Percentiles rank a stretch among this genome's conserved stretches.
Conservation (phyloP, 2,329 filamentous ascomycete species). For the Sodiomyces alkalinus region DNA sequence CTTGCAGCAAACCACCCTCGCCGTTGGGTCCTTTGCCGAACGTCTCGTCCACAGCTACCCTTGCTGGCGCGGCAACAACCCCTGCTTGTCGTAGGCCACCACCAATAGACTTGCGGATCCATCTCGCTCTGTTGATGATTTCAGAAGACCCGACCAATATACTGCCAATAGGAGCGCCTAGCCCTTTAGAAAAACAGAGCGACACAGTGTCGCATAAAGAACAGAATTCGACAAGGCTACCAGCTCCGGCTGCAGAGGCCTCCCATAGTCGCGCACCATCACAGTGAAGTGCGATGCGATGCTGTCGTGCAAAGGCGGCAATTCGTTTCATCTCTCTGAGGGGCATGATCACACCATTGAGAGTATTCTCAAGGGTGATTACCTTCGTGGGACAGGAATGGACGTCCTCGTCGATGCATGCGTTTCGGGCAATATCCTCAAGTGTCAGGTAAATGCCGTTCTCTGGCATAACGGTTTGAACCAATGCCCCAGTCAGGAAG, state of each 20-base stretch:
- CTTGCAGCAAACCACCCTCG: slow-evolving; percentile 39
- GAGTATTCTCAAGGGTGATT: slow-evolving; percentile 75
- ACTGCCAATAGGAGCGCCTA: slow-evolving; percentile 68
- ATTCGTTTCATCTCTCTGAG: slow-evolving; percentile 57
- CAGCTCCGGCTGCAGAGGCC: slow-evolving; percentile 56
- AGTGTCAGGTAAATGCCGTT: slow-evolving; percentile 64
- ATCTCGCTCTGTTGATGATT: slow-evolving; percentile 22
- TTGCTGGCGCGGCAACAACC: slow-evolving; percentile 54
- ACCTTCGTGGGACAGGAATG: slow-evolving; percentile 69
- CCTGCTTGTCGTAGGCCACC: slow-evolving; percentile 62
- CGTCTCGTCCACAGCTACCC: slow-evolving; percentile 44
- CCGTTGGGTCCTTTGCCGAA: slow-evolving; percentile 22
- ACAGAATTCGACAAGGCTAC: slow-evolving; percentile 50
- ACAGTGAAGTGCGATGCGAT: slow-evolving; percentile 56
- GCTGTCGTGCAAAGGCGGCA: slow-evolving; percentile 47
- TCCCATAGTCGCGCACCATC: slow-evolving; percentile 77
- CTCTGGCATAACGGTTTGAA: slow-evolving; percentile 48
- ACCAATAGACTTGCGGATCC: slow-evolving; percentile 54
- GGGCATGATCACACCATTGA: slow-evolving; percentile 66
- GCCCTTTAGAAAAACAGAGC: slow-evolving; percentile 68
- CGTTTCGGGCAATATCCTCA: slow-evolving; percentile 56
- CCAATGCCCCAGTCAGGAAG: slow-evolving; percentile 53
- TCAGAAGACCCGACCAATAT: slow-evolving; percentile 43
- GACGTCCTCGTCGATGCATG: slow-evolving; percentile 51
- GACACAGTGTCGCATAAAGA: slow-evolving; percentile 58